Evolutionary conservation across 345 rosid species (phyloP).

Genomic region (Eutrema japonicum): DNA sequence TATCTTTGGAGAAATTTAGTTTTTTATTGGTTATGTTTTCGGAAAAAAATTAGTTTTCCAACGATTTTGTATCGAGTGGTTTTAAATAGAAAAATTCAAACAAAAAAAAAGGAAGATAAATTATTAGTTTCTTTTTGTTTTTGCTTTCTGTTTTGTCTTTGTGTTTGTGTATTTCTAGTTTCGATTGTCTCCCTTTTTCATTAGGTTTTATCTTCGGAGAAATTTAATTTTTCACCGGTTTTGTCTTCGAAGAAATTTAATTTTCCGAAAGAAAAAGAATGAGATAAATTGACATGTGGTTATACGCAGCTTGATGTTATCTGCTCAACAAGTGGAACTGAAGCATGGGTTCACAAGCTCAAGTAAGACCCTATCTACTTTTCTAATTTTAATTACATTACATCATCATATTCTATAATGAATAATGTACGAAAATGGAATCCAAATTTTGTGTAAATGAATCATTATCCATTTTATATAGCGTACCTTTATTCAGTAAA

Average conservation of each 20-base stretch:
- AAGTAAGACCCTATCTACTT: constrained; percentile 49
- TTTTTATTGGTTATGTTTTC: too few relatives aligned
- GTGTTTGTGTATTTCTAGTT: too few relatives aligned
- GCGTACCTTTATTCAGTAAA: neutral
- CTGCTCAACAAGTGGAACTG: constrained; percentile 81
- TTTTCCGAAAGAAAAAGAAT: neutral
- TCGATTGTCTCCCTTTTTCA: too few relatives aligned
- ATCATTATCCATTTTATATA: neutral
- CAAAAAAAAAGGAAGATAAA: too few relatives aligned
- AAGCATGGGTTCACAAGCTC: constrained; percentile 92
- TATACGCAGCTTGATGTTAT: constrained; percentile 73
- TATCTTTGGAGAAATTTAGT: too few relatives aligned
- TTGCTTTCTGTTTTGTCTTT: too few relatives aligned
- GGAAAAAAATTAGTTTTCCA: too few relatives aligned
- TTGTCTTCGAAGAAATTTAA: too few relatives aligned
- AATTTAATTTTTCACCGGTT: too few relatives aligned
- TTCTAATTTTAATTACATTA: neutral
- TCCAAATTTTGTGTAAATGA: neutral
- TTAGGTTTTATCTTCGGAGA: too few relatives aligned
- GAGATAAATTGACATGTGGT: constrained; percentile 27
- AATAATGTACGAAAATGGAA: neutral
- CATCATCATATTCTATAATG: constrained; percentile 2
- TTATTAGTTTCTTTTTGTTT: neutral
- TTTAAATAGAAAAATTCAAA: too few relatives aligned
- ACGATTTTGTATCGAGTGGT: too few relatives aligned